phyloP scores from a whole-genome alignment of 106 monocot genomes.

The Dioscorea dumetorum region DNA sequence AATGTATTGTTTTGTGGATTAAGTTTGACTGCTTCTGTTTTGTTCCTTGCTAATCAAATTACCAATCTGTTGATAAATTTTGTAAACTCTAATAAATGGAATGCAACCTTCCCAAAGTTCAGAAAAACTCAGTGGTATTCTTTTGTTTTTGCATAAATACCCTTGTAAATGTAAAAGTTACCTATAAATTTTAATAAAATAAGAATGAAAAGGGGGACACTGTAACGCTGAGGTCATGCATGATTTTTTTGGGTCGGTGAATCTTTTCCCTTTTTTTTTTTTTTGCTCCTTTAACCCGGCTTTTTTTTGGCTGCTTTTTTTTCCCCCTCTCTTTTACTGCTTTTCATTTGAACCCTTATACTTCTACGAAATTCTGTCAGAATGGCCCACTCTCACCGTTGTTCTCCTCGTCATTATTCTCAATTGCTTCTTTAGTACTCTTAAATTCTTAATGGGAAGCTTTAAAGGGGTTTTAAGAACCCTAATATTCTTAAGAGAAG shows the following conservation, averaged over 20 bases:
- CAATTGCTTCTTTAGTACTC: neutral
- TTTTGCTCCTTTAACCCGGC: neutral
- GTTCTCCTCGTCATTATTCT: neutral
- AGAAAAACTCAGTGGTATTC: no score
- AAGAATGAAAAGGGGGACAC: neutral
- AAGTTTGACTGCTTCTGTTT: no score
- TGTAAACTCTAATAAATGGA: no score
- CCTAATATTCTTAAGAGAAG: slow-evolving; percentile 3
- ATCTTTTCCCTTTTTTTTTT: slow-evolving; percentile 1
- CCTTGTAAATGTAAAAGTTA: neutral
- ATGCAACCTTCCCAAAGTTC: no score
- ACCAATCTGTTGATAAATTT: no score
- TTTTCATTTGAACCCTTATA: neutral
- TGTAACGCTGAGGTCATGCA: slow-evolving; percentile 1
- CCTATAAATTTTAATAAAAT: neutral
- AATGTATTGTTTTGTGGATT: no score
- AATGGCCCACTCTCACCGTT: neutral
- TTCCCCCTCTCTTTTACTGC: neutral
- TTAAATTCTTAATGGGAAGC: neutral
- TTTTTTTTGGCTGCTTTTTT: no score
- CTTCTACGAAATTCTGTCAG: neutral
- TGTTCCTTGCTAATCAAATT: no score
- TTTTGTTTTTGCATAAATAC: neutral
- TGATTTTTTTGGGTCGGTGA: slow-evolving; percentile 4
- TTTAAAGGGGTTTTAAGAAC: slow-evolving; percentile 25